These are phyloP conservation scores for Clitocybe nebularis DNA, from an alignment of 1,284 basidiomycete species.

Conservation along the genomic window DNA sequence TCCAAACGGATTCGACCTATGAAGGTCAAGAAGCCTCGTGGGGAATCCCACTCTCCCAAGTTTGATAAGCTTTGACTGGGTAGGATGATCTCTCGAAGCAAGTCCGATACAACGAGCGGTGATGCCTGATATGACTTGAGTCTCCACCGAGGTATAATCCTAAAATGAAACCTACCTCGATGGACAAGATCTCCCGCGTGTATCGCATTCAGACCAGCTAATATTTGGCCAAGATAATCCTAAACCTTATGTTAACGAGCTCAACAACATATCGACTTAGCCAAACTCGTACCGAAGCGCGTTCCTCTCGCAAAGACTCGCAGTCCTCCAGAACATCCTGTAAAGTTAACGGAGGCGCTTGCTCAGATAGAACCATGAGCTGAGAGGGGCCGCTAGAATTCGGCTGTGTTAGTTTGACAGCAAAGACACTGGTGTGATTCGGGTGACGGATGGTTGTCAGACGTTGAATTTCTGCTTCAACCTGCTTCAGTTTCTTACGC, in stretches of 20 bases:
- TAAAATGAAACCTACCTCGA: slow-evolving; percentile 37
- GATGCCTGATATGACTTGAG: slow-evolving; percentile 35
- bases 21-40: slow-evolving; percentile 63
- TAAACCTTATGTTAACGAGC: slow-evolving; percentile 21
- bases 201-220: slow-evolving; percentile 60
- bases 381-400: slow-evolving; percentile 46
- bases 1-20: slow-evolving; percentile 70
- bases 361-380: slow-evolving; percentile 62
- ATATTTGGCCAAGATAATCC: slow-evolving; percentile 70
- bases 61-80: slow-evolving; percentile 59
- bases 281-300: slow-evolving; percentile 47
- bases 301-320: slow-evolving; percentile 60
- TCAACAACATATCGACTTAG: neutral
- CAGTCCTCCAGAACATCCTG: slow-evolving; percentile 68
- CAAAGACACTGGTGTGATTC: slow-evolving; percentile 60
- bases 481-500: slow-evolving; percentile 63
- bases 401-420: slow-evolving; percentile 56
- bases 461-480: slow-evolving; percentile 63
- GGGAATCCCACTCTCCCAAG: slow-evolving; percentile 61
- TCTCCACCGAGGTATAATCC: neutral
- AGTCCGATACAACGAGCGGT: slow-evolving; percentile 56
- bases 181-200: slow-evolving; percentile 64
- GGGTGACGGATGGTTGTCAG: slow-evolving; percentile 54
- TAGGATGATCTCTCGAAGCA: slow-evolving; percentile 41
- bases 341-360: slow-evolving; percentile 57